These are phyloP conservation scores for Chalciporus chontae DNA, from an alignment of 768 basidiomycete genomes.

Conservation along the genomic window DNA sequence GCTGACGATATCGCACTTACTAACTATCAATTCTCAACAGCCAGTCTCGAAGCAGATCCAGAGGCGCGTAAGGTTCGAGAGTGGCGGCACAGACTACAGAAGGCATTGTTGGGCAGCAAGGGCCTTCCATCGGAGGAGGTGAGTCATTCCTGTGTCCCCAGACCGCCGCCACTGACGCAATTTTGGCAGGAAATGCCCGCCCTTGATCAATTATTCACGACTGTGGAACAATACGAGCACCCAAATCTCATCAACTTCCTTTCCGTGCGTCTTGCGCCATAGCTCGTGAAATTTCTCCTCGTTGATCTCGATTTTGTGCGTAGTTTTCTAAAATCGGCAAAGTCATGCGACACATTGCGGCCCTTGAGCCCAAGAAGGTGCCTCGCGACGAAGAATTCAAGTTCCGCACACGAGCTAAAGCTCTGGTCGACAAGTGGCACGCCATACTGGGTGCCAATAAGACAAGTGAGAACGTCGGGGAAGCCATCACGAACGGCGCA, in stretches of 20 bases:
- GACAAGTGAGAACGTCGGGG: constrained; percentile 29
- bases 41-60: constrained; percentile 48
- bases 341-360: constrained; percentile 62
- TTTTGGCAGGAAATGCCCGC: constrained; percentile 67
- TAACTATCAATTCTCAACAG: constrained; percentile 21
- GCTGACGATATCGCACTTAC: not conserved
- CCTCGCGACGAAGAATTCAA: constrained; percentile 52
- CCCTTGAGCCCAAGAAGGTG: constrained; percentile 39
- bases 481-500: constrained; percentile 26
- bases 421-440: constrained; percentile 47
- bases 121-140: constrained; percentile 63
- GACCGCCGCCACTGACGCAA: constrained; percentile 7
- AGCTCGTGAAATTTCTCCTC: constrained; percentile 2
- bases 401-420: constrained; percentile 47
- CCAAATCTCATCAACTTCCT: constrained; percentile 75
- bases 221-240: constrained; percentile 70
- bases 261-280: constrained; percentile 36
- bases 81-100: constrained; percentile 91
- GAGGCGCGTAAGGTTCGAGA: constrained; percentile 77
- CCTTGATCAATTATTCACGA: constrained; percentile 68
- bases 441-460: constrained; percentile 34
- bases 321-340: constrained; percentile 50
- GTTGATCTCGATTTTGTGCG: constrained; percentile 9
- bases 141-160: constrained; percentile 17
- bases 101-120: constrained; percentile 73